phyloP scores from a whole-genome alignment of 352 stramenopile genomes.

The Nothophytophthora sp. region DNA sequence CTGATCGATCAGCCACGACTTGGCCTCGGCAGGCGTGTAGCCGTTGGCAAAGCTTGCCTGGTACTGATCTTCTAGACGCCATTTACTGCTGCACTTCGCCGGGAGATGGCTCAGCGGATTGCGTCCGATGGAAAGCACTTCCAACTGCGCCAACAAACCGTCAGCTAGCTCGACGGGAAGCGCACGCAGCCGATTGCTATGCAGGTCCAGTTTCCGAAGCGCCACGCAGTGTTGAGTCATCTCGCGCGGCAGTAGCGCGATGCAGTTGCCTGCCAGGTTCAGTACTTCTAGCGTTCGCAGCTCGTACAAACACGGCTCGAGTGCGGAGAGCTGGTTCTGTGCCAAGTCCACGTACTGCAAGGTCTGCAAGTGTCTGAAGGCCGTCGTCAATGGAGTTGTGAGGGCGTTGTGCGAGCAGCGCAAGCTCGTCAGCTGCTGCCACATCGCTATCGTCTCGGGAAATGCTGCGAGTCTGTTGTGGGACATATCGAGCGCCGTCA shows the following conservation, averaged over 20 bases:
- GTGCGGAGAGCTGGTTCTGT: slow-evolving; percentile 42
- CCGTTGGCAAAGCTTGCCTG: slow-evolving; percentile 44
- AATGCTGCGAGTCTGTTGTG: slow-evolving; percentile 55
- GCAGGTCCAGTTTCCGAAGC: slow-evolving; percentile 63
- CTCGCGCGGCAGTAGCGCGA: slow-evolving; percentile 47
- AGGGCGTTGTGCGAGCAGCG: slow-evolving; percentile 58
- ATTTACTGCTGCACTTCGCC: slow-evolving; percentile 67
- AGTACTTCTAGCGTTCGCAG: slow-evolving; percentile 54
- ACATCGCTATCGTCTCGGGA: slow-evolving; percentile 49
- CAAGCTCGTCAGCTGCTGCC: slow-evolving; percentile 40
- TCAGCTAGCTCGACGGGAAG: slow-evolving; percentile 55
- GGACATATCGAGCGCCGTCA: slow-evolving; percentile 44
- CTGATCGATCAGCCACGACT: slow-evolving; percentile 51
- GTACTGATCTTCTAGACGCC: slow-evolving; percentile 58
- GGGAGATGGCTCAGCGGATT: slow-evolving; percentile 61
- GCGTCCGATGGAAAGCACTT: slow-evolving; percentile 53
- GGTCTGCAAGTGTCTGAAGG: slow-evolving; percentile 21
- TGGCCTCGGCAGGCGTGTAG: slow-evolving; percentile 51
- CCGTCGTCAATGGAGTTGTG: slow-evolving; percentile 31
- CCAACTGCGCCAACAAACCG: slow-evolving; percentile 49
- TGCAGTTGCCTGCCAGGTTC: slow-evolving; percentile 49
- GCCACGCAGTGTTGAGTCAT: slow-evolving; percentile 25
- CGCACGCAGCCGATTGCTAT: slow-evolving; percentile 55
- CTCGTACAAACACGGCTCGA: slow-evolving; percentile 55
- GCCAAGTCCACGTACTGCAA: slow-evolving; percentile 67